Percentiles rank a stretch among this genome's conserved stretches.
Conservation (phyloP, 1,139 yeast genomes). For the Hemisphaericaspora xylofermentans region DNA sequence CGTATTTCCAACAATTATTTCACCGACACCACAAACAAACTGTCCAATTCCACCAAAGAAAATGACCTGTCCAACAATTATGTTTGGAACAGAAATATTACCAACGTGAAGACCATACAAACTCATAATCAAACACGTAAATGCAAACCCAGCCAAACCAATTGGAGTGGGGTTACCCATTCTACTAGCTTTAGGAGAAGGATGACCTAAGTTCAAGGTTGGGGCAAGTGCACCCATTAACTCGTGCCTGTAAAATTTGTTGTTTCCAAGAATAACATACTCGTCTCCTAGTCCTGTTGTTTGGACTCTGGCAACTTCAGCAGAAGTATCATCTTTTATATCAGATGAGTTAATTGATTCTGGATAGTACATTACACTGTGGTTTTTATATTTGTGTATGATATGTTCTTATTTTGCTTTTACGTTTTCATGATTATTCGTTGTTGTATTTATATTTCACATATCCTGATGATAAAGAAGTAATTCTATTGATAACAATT, state of each 20-base stretch:
- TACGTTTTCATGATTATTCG: background rate
- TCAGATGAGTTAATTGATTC: background rate
- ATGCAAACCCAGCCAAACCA: slow-evolving; percentile 54
- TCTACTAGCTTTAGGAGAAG: slow-evolving; percentile 32
- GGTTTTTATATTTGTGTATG: background rate
- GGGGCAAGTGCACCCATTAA: slow-evolving; percentile 39
- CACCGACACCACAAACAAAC: slow-evolving; percentile 52
- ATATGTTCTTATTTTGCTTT: background rate
- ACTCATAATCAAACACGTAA: slow-evolving; percentile 48
- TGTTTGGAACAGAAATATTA: slow-evolving; percentile 34
- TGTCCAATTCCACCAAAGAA: slow-evolving; percentile 52
- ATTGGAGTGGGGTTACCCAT: slow-evolving; percentile 54
- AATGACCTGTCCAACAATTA: slow-evolving; percentile 42
- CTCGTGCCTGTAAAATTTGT: slow-evolving; percentile 35
- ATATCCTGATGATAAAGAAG: background rate
- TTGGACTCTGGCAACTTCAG: slow-evolving; percentile 17
- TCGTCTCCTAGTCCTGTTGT: slow-evolving; percentile 24
- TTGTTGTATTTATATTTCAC: background rate
- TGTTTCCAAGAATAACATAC: slow-evolving; percentile 30
- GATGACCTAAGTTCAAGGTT: slow-evolving; percentile 37
- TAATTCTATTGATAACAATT: background rate
- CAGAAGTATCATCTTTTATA: background rate
- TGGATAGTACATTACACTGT: background rate
- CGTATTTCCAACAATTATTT: slow-evolving; percentile 36
- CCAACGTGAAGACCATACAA: slow-evolving; percentile 41